phyloP scores from a whole-genome alignment of 805 yeast species.

The Kockiozyma suomiensis region DNA sequence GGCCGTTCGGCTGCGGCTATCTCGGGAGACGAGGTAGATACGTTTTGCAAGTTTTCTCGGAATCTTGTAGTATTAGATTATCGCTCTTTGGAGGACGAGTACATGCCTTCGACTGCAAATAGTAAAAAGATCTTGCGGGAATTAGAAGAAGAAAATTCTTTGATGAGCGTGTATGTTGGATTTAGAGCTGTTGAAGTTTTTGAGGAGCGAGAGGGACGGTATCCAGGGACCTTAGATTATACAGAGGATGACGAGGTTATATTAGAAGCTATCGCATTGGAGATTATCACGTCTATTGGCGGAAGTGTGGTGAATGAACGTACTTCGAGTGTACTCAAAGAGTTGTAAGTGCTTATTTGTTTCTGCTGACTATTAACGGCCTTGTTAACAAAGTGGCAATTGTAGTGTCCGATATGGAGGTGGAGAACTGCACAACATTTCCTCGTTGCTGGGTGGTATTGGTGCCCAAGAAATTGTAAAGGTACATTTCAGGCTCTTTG shows the following conservation, averaged over 20 bases:
- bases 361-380: not conserved
- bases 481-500: constrained; percentile 43
- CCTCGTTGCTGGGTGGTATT: constrained; percentile 79
- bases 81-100: constrained; percentile 33
- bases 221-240: constrained; percentile 22
- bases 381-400: not conserved
- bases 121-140: constrained; percentile 9
- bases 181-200: constrained; percentile 35
- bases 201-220: constrained; percentile 31
- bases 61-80: constrained; percentile 57
- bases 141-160: constrained; percentile 30
- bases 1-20: constrained; percentile 43
- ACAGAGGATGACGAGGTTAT: constrained; percentile 16
- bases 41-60: constrained; percentile 66
- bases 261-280: constrained; percentile 19
- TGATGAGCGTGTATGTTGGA: constrained; percentile 36
- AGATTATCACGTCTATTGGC: constrained; percentile 15
- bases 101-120: constrained; percentile 13
- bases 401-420: constrained; percentile 43
- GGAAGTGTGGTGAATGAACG: constrained; percentile 17
- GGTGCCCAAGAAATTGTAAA: constrained; percentile 85
- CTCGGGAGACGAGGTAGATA: constrained; percentile 45
- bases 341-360: constrained; percentile 42
- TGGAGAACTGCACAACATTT: constrained; percentile 56
- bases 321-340: constrained; percentile 48